phyloP scores from a whole-genome alignment of 805 yeast genomes.

The Lipomyces sp. region DNA sequence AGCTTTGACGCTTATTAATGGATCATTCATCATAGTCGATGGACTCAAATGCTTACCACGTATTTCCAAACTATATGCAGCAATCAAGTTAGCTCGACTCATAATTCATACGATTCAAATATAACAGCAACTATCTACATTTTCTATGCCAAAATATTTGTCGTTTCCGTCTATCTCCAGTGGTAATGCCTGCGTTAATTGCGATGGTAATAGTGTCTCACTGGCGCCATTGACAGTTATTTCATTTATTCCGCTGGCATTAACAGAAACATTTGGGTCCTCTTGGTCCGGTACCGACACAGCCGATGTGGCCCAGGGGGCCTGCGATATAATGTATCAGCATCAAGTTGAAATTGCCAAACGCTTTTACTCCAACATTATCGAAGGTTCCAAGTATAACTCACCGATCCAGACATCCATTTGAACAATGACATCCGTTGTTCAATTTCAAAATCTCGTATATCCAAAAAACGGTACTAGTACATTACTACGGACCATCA shows the following conservation, averaged over 20 bases:
- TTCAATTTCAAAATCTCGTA: neutral
- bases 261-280: neutral
- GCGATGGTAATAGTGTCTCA: neutral
- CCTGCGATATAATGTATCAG: neutral
- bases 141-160: slow-evolving; percentile 51
- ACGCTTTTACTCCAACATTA: neutral
- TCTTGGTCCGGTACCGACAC: neutral
- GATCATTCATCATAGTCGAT: neutral
- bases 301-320: neutral
- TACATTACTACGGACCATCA: neutral
- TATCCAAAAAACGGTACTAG: neutral
- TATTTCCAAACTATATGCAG: slow-evolving; percentile 61
- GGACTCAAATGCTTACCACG: slow-evolving; percentile 56
- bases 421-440: slow-evolving; percentile 2
- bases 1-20: slow-evolving; percentile 46
- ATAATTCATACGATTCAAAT: neutral
- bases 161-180: slow-evolving; percentile 31
- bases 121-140: slow-evolving; percentile 31
- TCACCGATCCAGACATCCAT: slow-evolving; percentile 7
- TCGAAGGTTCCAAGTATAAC: neutral
- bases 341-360: neutral
- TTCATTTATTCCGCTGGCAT: neutral
- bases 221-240: neutral
- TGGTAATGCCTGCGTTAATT: neutral
- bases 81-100: neutral